Base-by-base conservation (phyloP, 2,329 filamentous ascomycete species). In the Trichophyton verrucosum region DNA sequence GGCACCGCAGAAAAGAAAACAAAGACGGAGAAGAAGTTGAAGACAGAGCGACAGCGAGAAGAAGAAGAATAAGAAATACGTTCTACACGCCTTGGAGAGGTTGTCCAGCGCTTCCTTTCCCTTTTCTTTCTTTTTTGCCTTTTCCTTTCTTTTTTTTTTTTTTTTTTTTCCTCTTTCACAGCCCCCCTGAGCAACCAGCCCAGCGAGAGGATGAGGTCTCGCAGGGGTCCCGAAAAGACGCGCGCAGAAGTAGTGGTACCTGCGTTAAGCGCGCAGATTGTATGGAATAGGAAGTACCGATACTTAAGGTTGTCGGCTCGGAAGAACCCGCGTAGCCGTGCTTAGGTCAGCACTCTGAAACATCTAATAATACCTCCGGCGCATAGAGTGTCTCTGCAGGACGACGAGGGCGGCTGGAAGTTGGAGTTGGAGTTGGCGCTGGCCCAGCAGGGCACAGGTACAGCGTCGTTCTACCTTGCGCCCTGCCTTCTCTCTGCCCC, bases 1-100 rank as follows among this genome's bases (percentile, higher is more conserved):
- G 33, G 11, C 33, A 30, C 27, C 27, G 27, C 27, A 30, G 27
- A 30, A 30, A 30, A 30, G 38, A 13, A 42, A 42, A 42, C 38
- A 42, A 44, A n/a, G n/a, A 44, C 33, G 40, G 15, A 44, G 15
- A 7, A n/a, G 40, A 44, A 44, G 38, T 42, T 42, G 40, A 44
- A 44, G 40, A n/a, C 40, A 59, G 15, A 17, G n/a, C 5, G n/a
- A 44, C 13, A 3, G 13, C 47, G 60, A 57, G 49, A 62, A 30
- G 3, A 57, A 33, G 44, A 24, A 38, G 49, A 59, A 53, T 47
- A 61, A 60, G 57, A 59, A 58, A 47, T 61, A 38, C 33, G 9
- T 30, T 30, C 27, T 30, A 30, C n/a, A 17, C 24, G 46, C 11
- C 46, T 17, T 22, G 17, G 17, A 27, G 22, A 27, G 33, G 22